phyloP scores from a whole-genome alignment of 2,329 filamentous ascomycete species.

The Penicillium sp. region DNA sequence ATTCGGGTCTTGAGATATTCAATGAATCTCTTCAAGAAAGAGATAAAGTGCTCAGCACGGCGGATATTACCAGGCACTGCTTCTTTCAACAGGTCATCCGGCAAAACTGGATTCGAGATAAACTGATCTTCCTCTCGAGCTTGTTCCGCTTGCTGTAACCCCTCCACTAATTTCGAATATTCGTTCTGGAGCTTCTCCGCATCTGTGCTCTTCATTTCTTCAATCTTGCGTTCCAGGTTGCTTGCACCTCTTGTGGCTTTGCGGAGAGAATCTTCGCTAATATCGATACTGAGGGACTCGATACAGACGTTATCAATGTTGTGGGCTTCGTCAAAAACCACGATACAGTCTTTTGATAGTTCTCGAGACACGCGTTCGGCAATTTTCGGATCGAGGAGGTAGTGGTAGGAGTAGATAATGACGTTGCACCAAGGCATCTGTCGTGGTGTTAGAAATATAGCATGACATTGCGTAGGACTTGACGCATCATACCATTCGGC shows the following conservation, averaged over 20 bases:
- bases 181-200: conserved; percentile 92
- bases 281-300: conserved; percentile 91
- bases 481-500: conserved; percentile 71
- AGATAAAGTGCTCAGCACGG: conserved; percentile 91
- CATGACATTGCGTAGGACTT: neutral
- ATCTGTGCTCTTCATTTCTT: conserved; percentile 93
- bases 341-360: conserved; percentile 95
- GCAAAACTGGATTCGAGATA: conserved; percentile 92
- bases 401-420: conserved; percentile 99
- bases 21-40: conserved; percentile 93
- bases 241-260: conserved; percentile 88
- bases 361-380: conserved; percentile 93
- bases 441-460: conserved; percentile 19
- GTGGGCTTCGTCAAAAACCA: conserved; percentile 98
- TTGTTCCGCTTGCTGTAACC: conserved; percentile 82
- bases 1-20: conserved; percentile 97
- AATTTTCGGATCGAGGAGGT: conserved; percentile 95
- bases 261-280: conserved; percentile 90
- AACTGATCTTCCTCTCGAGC: conserved; percentile 91
- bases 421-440: conserved; percentile 99
- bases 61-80: conserved; percentile 96
- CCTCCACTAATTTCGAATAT: conserved; percentile 92
- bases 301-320: conserved; percentile 99
- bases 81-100: conserved; percentile 91
- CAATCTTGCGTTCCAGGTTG: conserved; percentile 87